Conservation (phyloP, 2,329 filamentous ascomycete species). For the Ophiostoma sp. region DNA sequence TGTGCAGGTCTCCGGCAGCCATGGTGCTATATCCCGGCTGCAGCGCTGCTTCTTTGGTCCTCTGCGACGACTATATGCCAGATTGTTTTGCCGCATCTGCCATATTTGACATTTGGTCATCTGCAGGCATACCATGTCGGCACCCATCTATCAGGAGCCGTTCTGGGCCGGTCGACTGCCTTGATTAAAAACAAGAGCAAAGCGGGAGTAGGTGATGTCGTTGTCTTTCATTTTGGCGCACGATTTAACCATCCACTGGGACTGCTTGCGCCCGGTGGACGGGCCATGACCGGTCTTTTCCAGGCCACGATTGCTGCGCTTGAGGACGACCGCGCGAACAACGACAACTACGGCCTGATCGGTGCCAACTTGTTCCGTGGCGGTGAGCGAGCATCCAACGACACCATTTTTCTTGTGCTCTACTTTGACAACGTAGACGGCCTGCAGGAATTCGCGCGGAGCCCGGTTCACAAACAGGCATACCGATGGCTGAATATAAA, state of each 20-base stretch:
- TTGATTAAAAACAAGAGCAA: background rate
- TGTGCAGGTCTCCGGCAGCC: constrained; percentile 33
- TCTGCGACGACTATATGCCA: constrained; percentile 33
- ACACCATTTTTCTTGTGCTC: constrained; percentile 26
- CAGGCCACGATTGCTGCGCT: constrained; percentile 36
- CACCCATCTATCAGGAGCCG: constrained; percentile 27
- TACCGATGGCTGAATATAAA: constrained; percentile 21
- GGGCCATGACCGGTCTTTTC: constrained; percentile 38
- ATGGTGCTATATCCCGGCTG: constrained; percentile 35
- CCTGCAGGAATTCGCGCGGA: constrained; percentile 25
- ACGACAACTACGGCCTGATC: constrained; percentile 42
- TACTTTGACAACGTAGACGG: constrained; percentile 26
- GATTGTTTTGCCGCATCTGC: constrained; percentile 12
- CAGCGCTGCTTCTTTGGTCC: constrained; percentile 32
- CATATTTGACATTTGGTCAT: constrained; percentile 18
- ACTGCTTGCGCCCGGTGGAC: constrained; percentile 41
- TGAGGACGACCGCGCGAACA: constrained; percentile 4
- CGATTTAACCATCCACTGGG: constrained; percentile 48
- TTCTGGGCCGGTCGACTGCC: constrained; percentile 36
- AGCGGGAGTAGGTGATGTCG: constrained; percentile 1
- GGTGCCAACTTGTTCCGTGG: constrained; percentile 39
- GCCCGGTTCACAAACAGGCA: constrained; percentile 21
- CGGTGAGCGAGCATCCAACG: constrained; percentile 22
- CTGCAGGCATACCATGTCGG: background rate
- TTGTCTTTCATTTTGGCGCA: constrained; percentile 42